Evolutionary conservation across 352 stramenopile genomes (phyloP).

Genomic region (Thalassiosira livingstoniorum): DNA sequence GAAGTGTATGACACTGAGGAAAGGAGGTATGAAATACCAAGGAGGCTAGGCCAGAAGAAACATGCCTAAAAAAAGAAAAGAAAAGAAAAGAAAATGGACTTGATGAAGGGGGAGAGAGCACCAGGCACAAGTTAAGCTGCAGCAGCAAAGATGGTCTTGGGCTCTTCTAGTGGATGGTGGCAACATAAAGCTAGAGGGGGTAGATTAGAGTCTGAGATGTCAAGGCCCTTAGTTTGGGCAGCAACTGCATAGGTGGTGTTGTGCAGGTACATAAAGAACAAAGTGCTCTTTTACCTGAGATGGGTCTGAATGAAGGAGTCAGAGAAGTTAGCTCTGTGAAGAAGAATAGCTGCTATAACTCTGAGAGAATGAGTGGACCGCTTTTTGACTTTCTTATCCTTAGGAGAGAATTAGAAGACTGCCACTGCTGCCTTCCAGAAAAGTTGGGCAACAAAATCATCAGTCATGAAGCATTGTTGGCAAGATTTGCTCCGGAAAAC

Average conservation of each 20-base stretch:
- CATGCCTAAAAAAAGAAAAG: neutral
- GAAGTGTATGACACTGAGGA: no score
- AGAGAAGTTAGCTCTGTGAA: constrained; percentile 11
- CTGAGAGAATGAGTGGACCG: constrained; percentile 32
- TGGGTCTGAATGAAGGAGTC: constrained; percentile 19
- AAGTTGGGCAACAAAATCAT: no score
- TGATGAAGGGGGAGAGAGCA: neutral
- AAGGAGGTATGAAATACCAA: no score
- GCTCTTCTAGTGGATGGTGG: neutral
- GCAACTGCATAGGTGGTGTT: constrained; percentile 4
- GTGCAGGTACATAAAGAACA: constrained; percentile 25
- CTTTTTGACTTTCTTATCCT: neutral
- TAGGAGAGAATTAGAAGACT: neutral
- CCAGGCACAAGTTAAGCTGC: neutral
- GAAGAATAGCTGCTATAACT: constrained; percentile 24
- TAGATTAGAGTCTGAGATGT: neutral
- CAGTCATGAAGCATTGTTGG: no score
- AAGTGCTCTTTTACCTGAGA: neutral
- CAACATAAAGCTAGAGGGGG: neutral
- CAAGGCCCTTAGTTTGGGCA: neutral
- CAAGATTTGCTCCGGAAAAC: neutral
- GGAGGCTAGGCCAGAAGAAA: no score
- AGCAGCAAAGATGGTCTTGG: neutral
- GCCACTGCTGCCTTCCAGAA: neutral
- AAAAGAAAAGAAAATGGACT: neutral